Percentiles rank a stretch among this genome's conserved stretches.
Conservation (phyloP, 495 filamentous ascomycete genomes). For the Daldinia grandis region DNA sequence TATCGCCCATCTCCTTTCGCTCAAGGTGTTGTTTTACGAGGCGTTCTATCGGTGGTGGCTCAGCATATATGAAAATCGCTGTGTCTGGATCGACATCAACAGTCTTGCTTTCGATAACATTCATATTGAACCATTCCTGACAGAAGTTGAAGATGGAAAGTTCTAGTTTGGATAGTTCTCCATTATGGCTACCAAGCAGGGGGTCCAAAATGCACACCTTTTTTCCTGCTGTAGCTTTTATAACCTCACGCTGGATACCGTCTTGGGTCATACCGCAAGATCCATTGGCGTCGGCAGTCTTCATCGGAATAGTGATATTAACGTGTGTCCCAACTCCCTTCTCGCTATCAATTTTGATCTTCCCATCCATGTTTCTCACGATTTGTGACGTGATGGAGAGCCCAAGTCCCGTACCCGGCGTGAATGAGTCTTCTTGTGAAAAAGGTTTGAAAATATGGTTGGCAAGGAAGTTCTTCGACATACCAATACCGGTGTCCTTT, state of each 20-base stretch:
- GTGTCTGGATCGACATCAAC: slow-evolving; percentile 23
- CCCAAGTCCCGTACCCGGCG: slow-evolving; percentile 73
- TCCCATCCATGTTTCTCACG: slow-evolving; percentile 65
- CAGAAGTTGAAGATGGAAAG: slow-evolving; percentile 32
- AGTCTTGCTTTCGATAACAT: slow-evolving; percentile 24
- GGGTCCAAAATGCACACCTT: slow-evolving; percentile 33
- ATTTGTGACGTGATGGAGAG: slow-evolving; percentile 75
- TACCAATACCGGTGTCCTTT: slow-evolving; percentile 73
- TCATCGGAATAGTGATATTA: slow-evolving; percentile 33
- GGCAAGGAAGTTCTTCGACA: slow-evolving; percentile 72
- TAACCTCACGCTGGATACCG: slow-evolving; percentile 13
- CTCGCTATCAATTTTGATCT: slow-evolving; percentile 65
- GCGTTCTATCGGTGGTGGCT: slow-evolving; percentile 38
- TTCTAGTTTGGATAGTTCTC: slow-evolving; percentile 24
- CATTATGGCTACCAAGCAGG: not conserved
- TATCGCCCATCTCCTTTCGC: slow-evolving; percentile 11
- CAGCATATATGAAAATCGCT: slow-evolving; percentile 38
- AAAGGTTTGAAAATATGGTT: slow-evolving; percentile 75
- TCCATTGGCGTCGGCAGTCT: not conserved
- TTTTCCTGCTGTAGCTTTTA: slow-evolving; percentile 14
- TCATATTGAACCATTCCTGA: slow-evolving; percentile 39
- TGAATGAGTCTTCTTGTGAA: slow-evolving; percentile 71
- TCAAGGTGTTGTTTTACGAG: slow-evolving; percentile 22
- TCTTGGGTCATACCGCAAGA: slow-evolving; percentile 6
- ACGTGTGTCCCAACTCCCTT: slow-evolving; percentile 39